Evolutionary conservation across 768 basidiomycete species (phyloP).

Genomic region (Boletus reticuloceps): DNA sequence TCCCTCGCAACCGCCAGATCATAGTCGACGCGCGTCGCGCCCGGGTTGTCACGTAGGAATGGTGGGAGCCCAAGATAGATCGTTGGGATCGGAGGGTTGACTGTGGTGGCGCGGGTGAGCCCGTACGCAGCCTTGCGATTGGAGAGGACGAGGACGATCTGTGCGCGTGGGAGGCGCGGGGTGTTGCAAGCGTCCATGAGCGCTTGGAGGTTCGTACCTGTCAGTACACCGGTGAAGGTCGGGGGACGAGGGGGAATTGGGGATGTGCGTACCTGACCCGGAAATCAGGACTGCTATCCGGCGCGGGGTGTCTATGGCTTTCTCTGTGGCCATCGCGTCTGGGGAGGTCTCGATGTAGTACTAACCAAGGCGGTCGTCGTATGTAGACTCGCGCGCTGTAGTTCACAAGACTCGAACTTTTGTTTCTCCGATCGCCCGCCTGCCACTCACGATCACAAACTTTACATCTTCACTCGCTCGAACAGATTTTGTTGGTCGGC

Average conservation of each 20-base stretch:
- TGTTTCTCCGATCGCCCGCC: no score
- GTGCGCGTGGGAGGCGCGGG: constrained; percentile 63
- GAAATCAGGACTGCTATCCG: constrained; percentile 51
- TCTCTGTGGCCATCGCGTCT: constrained; percentile 2
- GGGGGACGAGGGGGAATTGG: background rate
- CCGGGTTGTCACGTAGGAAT: constrained; percentile 70
- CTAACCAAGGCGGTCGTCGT: constrained; percentile 9
- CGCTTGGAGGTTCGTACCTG: constrained; percentile 96
- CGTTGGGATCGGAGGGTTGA: constrained; percentile 77
- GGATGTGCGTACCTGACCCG: constrained; percentile 47
- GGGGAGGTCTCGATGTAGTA: background rate
- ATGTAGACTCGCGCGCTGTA: no score
- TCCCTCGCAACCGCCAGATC: constrained; percentile 75
- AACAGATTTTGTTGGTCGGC: no score
- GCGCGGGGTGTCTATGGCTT: background rate
- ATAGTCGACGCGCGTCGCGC: constrained; percentile 78
- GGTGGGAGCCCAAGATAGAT: constrained; percentile 82
- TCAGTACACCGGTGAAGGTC: no score
- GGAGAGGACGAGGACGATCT: constrained; percentile 82
- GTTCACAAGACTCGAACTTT: no score
- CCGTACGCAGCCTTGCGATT: constrained; percentile 92
- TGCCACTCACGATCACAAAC: no score
- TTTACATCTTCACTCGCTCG: no score
- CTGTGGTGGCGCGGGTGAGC: constrained; percentile 70
- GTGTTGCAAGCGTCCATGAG: constrained; percentile 86